Conservation (phyloP, 1,284 basidiomycete species). For the Clitocybe nebularis region DNA sequence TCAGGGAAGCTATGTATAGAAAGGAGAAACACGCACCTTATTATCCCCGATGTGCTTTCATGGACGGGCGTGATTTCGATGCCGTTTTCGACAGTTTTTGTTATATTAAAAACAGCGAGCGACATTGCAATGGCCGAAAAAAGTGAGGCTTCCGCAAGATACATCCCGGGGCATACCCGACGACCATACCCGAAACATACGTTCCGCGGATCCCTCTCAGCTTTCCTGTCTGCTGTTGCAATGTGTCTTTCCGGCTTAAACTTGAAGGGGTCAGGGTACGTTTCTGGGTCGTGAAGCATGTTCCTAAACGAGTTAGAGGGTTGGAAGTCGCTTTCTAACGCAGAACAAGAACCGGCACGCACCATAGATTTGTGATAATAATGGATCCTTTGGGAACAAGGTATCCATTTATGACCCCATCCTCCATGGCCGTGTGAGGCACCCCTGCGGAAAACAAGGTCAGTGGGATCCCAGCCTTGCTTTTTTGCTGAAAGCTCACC, state of each 20-base stretch:
- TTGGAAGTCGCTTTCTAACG: not conserved
- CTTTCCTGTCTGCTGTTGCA: slow-evolving; percentile 13
- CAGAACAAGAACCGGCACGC: not conserved
- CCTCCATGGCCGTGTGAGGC: slow-evolving; percentile 30
- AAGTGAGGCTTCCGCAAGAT: slow-evolving; percentile 34
- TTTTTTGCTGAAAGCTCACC: slow-evolving; percentile 15
- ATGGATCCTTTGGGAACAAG: slow-evolving; percentile 34
- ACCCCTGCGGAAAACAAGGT: slow-evolving; percentile 25
- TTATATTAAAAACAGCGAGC: slow-evolving; percentile 30
- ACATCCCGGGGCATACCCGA: slow-evolving; percentile 28
- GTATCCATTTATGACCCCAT: slow-evolving; percentile 30
- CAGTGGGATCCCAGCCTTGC: too few relatives aligned
- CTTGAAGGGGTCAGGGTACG: slow-evolving; percentile 17
- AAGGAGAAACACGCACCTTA: slow-evolving; percentile 27
- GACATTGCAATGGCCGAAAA: slow-evolving; percentile 31
- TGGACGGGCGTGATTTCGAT: slow-evolving; percentile 30
- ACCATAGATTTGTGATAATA: slow-evolving; percentile 28
- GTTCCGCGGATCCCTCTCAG: slow-evolving; percentile 23
- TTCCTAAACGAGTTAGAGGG: not conserved
- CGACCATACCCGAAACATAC: slow-evolving; percentile 28
- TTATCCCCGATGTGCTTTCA: slow-evolving; percentile 34
- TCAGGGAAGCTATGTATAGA: not conserved
- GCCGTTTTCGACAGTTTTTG: slow-evolving; percentile 28
- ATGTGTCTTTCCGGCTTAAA: slow-evolving; percentile 26
- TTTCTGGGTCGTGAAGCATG: slow-evolving; percentile 4